These are phyloP conservation scores for Nicotiana knightiana DNA, from an alignment of 257 asterid genomes.

Conservation along the genomic window DNA sequence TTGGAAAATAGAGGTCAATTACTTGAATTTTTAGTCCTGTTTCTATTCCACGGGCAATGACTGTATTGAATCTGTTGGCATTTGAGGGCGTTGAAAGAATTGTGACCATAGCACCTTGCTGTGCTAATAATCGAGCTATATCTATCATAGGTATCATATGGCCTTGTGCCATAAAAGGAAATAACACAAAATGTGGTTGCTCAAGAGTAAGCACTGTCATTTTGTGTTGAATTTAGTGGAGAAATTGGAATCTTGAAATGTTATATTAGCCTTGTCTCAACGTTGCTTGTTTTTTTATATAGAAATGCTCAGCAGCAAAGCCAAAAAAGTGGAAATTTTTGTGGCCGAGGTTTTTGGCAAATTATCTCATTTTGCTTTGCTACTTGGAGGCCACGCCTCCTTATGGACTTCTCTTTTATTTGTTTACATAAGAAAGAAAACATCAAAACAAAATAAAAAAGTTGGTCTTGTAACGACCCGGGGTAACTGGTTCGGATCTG, in stretches of 20 bases:
- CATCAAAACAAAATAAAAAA: no score
- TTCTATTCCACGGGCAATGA: constrained; percentile 25
- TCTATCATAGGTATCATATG: constrained; percentile 58
- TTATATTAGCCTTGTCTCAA: background rate
- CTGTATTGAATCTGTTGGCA: constrained; percentile 21
- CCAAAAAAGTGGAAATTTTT: background rate
- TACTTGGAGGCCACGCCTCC: background rate
- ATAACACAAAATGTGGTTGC: constrained; percentile 41
- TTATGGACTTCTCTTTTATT: no score
- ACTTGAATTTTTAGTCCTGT: constrained; percentile 27
- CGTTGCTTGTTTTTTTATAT: no score
- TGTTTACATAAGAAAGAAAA: no score
- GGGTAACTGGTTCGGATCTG: no score
- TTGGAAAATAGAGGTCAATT: constrained; percentile 24
- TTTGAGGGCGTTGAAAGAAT: constrained; percentile 36
- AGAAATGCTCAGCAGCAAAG: no score
- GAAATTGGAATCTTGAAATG: background rate
- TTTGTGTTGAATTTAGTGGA: background rate
- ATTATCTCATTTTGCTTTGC: background rate
- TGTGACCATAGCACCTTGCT: constrained; percentile 31
- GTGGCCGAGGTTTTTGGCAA: background rate
- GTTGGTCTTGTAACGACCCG: no score
- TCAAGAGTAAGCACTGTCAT: background rate
- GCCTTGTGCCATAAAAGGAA: constrained; percentile 64
- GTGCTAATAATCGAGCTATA: constrained; percentile 42